Evolutionary conservation across 2,329 filamentous ascomycete genomes (phyloP), one percentile per base, ranked within the genome.

Genomic region (Cordyceps tenuipes): DNA sequence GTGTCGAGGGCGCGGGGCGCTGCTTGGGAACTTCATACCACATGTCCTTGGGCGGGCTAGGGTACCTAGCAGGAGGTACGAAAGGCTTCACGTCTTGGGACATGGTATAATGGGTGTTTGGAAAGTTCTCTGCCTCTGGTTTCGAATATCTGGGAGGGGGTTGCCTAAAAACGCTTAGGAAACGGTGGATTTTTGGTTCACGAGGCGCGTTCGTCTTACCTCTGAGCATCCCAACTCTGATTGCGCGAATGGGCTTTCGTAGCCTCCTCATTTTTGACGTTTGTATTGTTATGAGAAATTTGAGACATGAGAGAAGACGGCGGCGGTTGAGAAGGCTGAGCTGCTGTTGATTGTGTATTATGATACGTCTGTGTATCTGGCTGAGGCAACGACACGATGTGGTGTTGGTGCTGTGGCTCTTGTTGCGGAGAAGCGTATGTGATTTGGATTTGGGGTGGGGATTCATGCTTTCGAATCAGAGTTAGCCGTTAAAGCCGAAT

Each of bases 81-180:
- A 95, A 97, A 10, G 89, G 84, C 39, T 84, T 74, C 19, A 80
- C 79, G 71, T 92, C 89, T 60, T 82, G 82, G 60, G 89, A 96
- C 87, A 97, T 97, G 60, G 83, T 81, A 73, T 97, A 97, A 59
- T 85, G 85, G 60, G 85, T 83, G 51, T 81, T 80, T 17, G 91
- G 90, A 68, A 97, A 89, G 71, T 95, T 90, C 63, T 84, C 78
- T 7, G 91, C 93, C 78, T 97, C 94, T 9, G 92, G 92, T 69
- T 80, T 88, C 5, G 91, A 90, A 68, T 89, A 74, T 47, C 72
- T 60, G 12, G 85, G 84, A 61, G 85, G 85, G 49, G 85, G 75
- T 67, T 86, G 82, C 70, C 86, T 89, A 21, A 13, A 29, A 29
- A 6, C 10, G 15, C 3, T 59, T 52, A 59, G 65, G 52, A 67